Evolutionary conservation across 805 yeast genomes (phyloP).

Genomic region (Schwanniomyces occidentalis): DNA sequence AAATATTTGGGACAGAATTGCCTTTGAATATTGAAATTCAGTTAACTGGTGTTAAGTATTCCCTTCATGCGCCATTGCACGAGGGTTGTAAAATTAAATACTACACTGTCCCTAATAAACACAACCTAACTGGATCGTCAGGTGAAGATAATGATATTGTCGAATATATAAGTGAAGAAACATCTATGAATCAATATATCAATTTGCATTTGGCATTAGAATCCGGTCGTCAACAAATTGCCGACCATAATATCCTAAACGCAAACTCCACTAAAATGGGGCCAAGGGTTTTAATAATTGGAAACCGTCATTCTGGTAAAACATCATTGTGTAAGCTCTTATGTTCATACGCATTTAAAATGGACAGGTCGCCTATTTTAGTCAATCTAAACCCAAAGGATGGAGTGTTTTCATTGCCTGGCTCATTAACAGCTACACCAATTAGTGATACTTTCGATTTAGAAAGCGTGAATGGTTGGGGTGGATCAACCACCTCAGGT

Average conservation of each 20-base stretch:
- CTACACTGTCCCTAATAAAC: conserved; percentile 21
- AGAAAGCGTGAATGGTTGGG: conserved; percentile 71
- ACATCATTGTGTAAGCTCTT: conserved; percentile 70
- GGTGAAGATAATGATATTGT: conserved; percentile 41
- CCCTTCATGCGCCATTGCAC: conserved; percentile 44
- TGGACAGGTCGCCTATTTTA: conserved; percentile 63
- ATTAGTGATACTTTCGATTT: conserved; percentile 79
- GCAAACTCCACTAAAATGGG: conserved; percentile 34
- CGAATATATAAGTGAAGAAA: conserved; percentile 72
- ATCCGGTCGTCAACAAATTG: conserved; percentile 38
- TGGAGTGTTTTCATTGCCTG: conserved; percentile 77
- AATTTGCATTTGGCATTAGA: conserved; percentile 79
- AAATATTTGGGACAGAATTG: conserved; percentile 90
- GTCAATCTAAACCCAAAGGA: conserved; percentile 78
- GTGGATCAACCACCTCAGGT: conserved; percentile 69
- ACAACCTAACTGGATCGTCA: conserved; percentile 22
- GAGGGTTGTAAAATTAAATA: conserved; percentile 66
- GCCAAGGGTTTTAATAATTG: conserved; percentile 71
- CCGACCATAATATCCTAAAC: conserved; percentile 19
- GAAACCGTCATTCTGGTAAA: conserved; percentile 75
- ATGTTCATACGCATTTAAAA: conserved; percentile 72
- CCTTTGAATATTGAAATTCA: conserved; percentile 60
- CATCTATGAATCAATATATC: conserved; percentile 61
- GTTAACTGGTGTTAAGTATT: conserved; percentile 38
- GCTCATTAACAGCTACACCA: conserved; percentile 81